Base-by-base conservation (phyloP, 2,329 filamentous ascomycete genomes). In the Plenodomus tracheiphilus region DNA sequence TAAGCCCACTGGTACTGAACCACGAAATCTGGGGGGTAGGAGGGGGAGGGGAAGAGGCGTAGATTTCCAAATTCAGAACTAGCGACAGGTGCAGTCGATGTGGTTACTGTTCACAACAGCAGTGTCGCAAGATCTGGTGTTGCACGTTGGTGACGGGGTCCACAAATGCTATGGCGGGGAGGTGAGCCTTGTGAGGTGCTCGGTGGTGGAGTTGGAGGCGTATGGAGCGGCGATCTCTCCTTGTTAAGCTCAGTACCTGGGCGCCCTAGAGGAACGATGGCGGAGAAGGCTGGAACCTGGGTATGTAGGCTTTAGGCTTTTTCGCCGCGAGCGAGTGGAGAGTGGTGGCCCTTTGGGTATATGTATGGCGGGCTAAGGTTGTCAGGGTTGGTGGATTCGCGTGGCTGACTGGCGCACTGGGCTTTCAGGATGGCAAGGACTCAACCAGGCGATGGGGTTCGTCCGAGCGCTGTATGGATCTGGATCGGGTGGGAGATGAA, bases 191-290 rank as follows among this genome's bases (percentile, higher is more conserved):
- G 53, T 58, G 54, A 55, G 53, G 44, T 62, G 52, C 25, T 58
- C n/a, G 59, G 51, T 66, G 65, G 69, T 66, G 69, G 62, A 66
- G 65, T 64, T 56, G 62, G 65, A 67, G 67, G 67, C 68, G 66
- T 59, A 63, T 56, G 66, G 61, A 69, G 70, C 67, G 75, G 72
- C 75, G 76, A 77, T 78, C 75, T 37, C 60, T 59, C 73, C 75
- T 75, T 77, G 75, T 77, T 76, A 77, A 77, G 74, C 74, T 75
- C 71, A 72, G 70, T 70, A 71, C 67, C 70, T 72, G 74, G 74
- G 62, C 70, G 72, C 68, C 65, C 68, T 66, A 71, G 65, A 56
- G 66, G 62, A 70, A 69, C 69, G 70, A 75, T 72, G 75, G 75
- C 74, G 69, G 67, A 72, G 65, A 61, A 68, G 70, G 74, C 75